Percentiles rank a stretch among this genome's conserved stretches.
phyloP scores from a whole-genome alignment of 768 basidiomycete genomes.

The Multifurca ochricompacta region DNA sequence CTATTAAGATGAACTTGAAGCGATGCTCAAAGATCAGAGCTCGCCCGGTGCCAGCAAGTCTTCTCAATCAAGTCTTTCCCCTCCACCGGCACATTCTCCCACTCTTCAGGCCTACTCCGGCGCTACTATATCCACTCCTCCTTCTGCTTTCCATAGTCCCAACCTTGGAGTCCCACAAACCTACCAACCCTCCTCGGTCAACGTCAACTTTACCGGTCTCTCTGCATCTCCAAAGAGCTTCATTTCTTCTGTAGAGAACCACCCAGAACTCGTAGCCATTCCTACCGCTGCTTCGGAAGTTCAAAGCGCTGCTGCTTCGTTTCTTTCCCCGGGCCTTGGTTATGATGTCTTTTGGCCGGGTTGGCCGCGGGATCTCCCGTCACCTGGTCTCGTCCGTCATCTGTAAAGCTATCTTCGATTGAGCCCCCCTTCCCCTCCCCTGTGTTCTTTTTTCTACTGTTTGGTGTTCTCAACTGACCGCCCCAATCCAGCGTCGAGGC shows the following conservation, averaged over 20 bases:
- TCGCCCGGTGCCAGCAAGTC: background rate
- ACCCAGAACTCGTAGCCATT: background rate
- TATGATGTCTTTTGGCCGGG: slow-evolving; percentile 16
- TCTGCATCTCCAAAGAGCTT: background rate
- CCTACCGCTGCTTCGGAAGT: background rate
- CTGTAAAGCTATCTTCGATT: slow-evolving; percentile 38
- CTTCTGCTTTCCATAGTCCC: background rate
- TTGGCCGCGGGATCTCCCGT: slow-evolving; percentile 60
- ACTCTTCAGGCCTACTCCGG: slow-evolving; percentile 2
- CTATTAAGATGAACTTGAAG: slow-evolving; percentile 57
- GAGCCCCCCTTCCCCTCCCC: too few relatives aligned
- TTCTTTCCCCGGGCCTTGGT: background rate
- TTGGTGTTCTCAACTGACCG: background rate
- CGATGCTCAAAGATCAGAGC: slow-evolving; percentile 38
- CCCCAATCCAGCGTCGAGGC: slow-evolving; percentile 50
- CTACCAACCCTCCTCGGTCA: background rate
- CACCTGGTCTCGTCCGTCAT: slow-evolving; percentile 54
- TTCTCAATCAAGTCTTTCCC: slow-evolving; percentile 2
- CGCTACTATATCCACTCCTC: background rate
- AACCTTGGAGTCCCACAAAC: background rate
- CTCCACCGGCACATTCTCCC: background rate
- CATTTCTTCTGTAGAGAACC: background rate
- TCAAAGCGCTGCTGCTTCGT: background rate
- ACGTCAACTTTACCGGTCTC: background rate
- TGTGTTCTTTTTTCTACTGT: too few relatives aligned